Evolutionary conservation across 2,329 filamentous ascomycete genomes (phyloP), one percentile per base, ranked within the genome.

Genomic region (Alternaria tenuissima): DNA sequence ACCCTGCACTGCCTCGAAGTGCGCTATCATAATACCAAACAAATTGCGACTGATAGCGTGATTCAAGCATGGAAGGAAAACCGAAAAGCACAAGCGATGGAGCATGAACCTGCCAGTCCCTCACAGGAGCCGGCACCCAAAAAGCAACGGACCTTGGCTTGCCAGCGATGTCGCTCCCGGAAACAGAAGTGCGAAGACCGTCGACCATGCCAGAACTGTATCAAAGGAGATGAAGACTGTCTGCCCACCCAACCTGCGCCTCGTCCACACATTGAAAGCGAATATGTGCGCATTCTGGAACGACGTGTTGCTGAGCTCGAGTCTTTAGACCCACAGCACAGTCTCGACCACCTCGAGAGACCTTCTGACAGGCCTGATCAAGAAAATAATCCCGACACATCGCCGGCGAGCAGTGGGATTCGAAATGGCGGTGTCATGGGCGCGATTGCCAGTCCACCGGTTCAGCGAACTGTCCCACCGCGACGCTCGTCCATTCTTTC

Each of bases 211-310:
- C 39, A 44, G n/a, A 86, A 87, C 69, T 97, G 94, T 76, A 90
- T 89, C 69, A 93, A 96, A 66, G 94, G 94, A 72, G 88, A 85
- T 62, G 84, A 92, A 24, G 84, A 87, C 48, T 97, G 94, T 43
- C 7, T 62, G 24, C 60, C 62, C 26, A 61, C 55, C 3, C 52
- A 57, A 9, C 66, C 64, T 16, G 62, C 62, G 8, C 54, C 57
- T 38, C 59, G 57, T 2, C 51, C 47, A 9, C 61, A 64, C 16
- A 54, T 65, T 16, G 63, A 68, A 26, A 61, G 55, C 57, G 63
- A 66, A n/a, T 66, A 68, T 57, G 65, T 68, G 20, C 63, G 63
- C n/a, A 47, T 59, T 20, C 55, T 68, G 7, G 65, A 68, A 39
- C 56, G 62, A 18, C 63, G 65, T 9, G 61, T 68, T 18, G 65